phyloP scores from a whole-genome alignment of 768 basidiomycete genomes.

The Mycena chlorophos region DNA sequence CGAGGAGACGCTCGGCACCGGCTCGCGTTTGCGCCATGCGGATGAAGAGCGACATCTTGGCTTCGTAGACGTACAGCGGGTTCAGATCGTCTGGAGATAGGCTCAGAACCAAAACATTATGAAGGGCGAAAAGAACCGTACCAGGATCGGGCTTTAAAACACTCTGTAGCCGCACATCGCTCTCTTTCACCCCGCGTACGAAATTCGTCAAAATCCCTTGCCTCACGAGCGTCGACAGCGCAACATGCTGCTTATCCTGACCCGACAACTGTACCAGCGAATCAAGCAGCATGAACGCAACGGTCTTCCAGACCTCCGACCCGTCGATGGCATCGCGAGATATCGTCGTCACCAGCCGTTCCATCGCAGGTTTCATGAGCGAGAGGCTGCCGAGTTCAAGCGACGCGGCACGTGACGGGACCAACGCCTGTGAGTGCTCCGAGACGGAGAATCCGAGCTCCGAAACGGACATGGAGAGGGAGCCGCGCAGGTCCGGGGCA shows the following conservation, averaged over 20 bases:
- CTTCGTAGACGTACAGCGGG: constrained; percentile 89
- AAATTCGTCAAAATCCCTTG: constrained; percentile 83
- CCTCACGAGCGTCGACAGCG: constrained; percentile 59
- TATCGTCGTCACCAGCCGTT: constrained; percentile 69
- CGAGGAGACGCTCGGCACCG: constrained; percentile 84
- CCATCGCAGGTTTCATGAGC: constrained; percentile 66
- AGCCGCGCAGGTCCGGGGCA: constrained; percentile 15
- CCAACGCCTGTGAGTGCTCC: constrained; percentile 33
- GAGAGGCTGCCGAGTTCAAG: constrained; percentile 65
- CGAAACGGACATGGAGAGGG: constrained; percentile 36
- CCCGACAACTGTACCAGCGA: constrained; percentile 73
- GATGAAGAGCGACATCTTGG: constrained; percentile 88
- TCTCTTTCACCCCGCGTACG: constrained; percentile 80
- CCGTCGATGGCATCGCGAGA: constrained; percentile 94
- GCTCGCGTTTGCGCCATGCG: constrained; percentile 79
- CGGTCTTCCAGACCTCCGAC: constrained; percentile 94
- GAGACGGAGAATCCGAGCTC: constrained; percentile 41
- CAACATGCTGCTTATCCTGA: constrained; percentile 63
- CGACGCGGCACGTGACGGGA: constrained; percentile 30
- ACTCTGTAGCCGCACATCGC: constrained; percentile 69
- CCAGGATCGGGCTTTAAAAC: constrained; percentile 90
- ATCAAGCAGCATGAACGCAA: constrained; percentile 89
- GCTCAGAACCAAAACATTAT: constrained; percentile 1
- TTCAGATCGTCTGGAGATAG: constrained; percentile 74
- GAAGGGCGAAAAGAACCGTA: constrained; percentile 31